phyloP scores from a whole-genome alignment of 176 grass and related monocot genomes.

The Juncus inflexus region DNA sequence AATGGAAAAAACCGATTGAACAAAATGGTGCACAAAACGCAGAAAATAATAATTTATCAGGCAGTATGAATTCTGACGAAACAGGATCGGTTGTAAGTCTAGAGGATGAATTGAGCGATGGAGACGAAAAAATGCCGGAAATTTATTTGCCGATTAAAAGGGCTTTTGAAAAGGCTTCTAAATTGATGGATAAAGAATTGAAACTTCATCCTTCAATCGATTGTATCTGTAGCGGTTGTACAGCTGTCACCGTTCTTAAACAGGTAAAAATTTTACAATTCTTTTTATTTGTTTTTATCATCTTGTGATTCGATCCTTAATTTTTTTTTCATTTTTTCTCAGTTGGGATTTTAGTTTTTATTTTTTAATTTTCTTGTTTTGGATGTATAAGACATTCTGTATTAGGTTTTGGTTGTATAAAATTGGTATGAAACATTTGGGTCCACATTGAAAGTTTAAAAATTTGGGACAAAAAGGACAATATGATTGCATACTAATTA shows the following conservation, averaged over 20 bases:
- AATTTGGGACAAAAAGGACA: too few relatives aligned
- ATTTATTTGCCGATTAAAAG: constrained; percentile 49
- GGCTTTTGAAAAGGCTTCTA: constrained; percentile 67
- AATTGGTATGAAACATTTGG: too few relatives aligned
- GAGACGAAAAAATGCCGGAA: constrained; percentile 34
- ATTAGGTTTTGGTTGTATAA: too few relatives aligned
- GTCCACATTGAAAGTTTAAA: too few relatives aligned
- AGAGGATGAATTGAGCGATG: constrained; percentile 31
- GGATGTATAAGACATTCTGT: too few relatives aligned
- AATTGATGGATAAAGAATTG: constrained; percentile 74
- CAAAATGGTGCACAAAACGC: constrained; percentile 18
- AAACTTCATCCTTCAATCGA: constrained; percentile 61
- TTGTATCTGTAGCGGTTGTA: constrained; percentile 82
- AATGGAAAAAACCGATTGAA: constrained; percentile 25
- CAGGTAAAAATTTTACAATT: constrained; percentile 42
- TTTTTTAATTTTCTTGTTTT: too few relatives aligned
- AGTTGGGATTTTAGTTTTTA: not conserved
- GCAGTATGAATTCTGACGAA: constrained; percentile 51
- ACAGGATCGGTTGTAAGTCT: constrained; percentile 30
- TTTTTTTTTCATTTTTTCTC: constrained; percentile 11
- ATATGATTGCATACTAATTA: too few relatives aligned
- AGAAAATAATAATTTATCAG: constrained; percentile 32
- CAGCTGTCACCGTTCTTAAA: constrained; percentile 86
- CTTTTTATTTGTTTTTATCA: not conserved
- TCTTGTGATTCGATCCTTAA: constrained; percentile 14